Percentiles rank a stretch among this genome's conserved stretches.
Conservation (phyloP, 176 grass and related monocot species). For the Triticum turgidum region DNA sequence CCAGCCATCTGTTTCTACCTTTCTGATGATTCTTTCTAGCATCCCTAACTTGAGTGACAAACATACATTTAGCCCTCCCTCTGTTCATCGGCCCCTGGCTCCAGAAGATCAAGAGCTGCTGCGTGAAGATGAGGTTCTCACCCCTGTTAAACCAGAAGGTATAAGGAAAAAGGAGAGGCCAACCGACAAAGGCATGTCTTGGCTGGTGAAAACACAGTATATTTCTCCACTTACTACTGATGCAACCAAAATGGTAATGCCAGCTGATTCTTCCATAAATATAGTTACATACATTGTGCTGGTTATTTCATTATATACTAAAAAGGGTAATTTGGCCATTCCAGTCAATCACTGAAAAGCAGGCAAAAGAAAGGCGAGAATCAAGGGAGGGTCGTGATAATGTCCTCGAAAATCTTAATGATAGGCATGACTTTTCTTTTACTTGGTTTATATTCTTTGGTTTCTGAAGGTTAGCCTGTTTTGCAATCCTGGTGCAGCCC, state of each 20-base stretch:
- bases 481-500: constrained; percentile 16
- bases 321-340: constrained; percentile 25
- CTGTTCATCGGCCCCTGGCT: constrained; percentile 45
- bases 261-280: constrained; percentile 23
- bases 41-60: constrained; percentile 13
- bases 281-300: constrained; percentile 31
- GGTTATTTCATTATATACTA: constrained; percentile 27
- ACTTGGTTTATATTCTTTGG: constrained; percentile 12
- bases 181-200: constrained; percentile 95
- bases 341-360: constrained; percentile 93
- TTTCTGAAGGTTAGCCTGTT: constrained; percentile 19
- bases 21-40: constrained; percentile 14
- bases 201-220: constrained; percentile 99
- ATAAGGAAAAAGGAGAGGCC: constrained; percentile 94
- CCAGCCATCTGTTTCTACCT: constrained; percentile 25
- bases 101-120: constrained; percentile 89
- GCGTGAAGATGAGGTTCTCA: constrained; percentile 81
- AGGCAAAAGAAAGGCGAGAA: constrained; percentile 97
- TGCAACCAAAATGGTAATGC: constrained; percentile 75
- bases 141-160: constrained; percentile 88
- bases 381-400: constrained; percentile 65
- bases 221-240: constrained; percentile 93
- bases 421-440: constrained; percentile 52
- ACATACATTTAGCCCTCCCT: constrained; percentile 51
- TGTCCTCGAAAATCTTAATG: constrained; percentile 89